Conservation (phyloP, 371 early-diverging fungal genomes). For the Mortierella sp. region DNA sequence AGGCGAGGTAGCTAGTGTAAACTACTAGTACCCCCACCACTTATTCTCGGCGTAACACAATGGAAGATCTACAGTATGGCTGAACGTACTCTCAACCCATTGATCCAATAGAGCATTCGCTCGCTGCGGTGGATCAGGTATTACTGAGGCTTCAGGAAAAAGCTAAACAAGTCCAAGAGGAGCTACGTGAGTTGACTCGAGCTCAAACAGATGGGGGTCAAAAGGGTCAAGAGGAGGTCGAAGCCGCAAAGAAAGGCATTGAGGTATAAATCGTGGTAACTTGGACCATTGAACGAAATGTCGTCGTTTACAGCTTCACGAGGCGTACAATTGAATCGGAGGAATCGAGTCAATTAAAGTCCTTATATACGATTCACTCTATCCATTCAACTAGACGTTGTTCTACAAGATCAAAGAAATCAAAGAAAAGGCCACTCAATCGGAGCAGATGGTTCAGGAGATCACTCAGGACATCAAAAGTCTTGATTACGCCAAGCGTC, state of each 20-base stretch:
- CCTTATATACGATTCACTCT: neutral
- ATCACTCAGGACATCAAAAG: slow-evolving; percentile 96
- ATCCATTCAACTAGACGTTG: slow-evolving; percentile 66
- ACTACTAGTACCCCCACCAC: neutral
- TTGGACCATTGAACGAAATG: neutral
- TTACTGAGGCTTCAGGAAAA: slow-evolving; percentile 70
- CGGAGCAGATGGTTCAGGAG: slow-evolving; percentile 91
- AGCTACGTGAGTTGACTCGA: slow-evolving; percentile 79
- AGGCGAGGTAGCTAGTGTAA: neutral
- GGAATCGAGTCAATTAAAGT: neutral
- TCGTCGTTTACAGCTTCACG: neutral
- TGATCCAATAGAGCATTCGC: slow-evolving; percentile 70
- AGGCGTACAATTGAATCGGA: neutral
- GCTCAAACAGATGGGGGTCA: slow-evolving; percentile 73
- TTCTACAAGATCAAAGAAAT: slow-evolving; percentile 86
- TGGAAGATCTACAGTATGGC: neutral
- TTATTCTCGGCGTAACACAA: neutral
- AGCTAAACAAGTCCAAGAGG: slow-evolving; percentile 68
- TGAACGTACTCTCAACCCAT: neutral
- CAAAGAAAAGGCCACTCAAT: slow-evolving; percentile 84
- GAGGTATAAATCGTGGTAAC: slow-evolving; percentile 61
- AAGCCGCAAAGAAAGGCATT: slow-evolving; percentile 78
- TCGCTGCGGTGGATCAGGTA: slow-evolving; percentile 77
- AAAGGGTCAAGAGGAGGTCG: slow-evolving; percentile 71
- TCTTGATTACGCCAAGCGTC: slow-evolving; percentile 93